A percentile compares a stretch with the other conserved stretches of the same genome.
phyloP scores from a whole-genome alignment of 2,329 filamentous ascomycete species.

The Sporothrix phasma region DNA sequence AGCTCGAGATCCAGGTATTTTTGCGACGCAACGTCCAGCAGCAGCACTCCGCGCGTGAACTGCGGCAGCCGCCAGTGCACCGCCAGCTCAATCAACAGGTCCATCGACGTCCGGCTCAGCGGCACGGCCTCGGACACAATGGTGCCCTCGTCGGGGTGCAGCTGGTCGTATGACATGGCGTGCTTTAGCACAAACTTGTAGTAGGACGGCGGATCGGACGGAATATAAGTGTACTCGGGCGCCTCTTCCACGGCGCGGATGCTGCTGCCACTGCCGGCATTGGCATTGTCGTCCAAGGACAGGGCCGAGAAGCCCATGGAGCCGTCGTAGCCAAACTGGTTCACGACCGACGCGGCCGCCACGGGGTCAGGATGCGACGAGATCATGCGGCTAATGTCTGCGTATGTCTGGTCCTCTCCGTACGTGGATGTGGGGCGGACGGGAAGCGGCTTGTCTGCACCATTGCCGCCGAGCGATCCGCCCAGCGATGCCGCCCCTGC shows the following conservation, averaged over 20 bases:
- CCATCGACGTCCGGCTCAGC: slow-evolving; percentile 68
- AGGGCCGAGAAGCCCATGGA: slow-evolving; percentile 58
- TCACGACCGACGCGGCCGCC: slow-evolving; percentile 20
- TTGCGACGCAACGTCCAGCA: slow-evolving; percentile 74
- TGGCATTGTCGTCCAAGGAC: slow-evolving; percentile 41
- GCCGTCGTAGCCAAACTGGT: slow-evolving; percentile 48
- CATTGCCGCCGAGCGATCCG: not conserved
- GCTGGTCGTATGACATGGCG: slow-evolving; percentile 55
- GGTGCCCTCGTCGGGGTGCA: slow-evolving; percentile 30
- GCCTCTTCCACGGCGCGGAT: slow-evolving; percentile 51
- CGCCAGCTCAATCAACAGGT: slow-evolving; percentile 76
- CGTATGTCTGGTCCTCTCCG: slow-evolving; percentile 40
- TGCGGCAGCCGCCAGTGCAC: slow-evolving; percentile 83
- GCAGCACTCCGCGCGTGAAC: slow-evolving; percentile 66
- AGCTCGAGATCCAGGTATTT: slow-evolving; percentile 82
- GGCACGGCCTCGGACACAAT: slow-evolving; percentile 27
- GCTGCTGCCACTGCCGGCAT: slow-evolving; percentile 26
- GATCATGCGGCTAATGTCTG: slow-evolving; percentile 43
- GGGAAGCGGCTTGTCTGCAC: slow-evolving; percentile 47
- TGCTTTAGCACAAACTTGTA: slow-evolving; percentile 76
- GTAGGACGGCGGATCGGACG: slow-evolving; percentile 68
- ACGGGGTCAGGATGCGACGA: slow-evolving; percentile 31
- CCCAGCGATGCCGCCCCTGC: slow-evolving; percentile 20
- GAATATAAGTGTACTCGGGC: slow-evolving; percentile 78
- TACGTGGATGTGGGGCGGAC: slow-evolving; percentile 38